Base-by-base conservation (phyloP, 305 asterid species). In the Fraxinus greggii region DNA sequence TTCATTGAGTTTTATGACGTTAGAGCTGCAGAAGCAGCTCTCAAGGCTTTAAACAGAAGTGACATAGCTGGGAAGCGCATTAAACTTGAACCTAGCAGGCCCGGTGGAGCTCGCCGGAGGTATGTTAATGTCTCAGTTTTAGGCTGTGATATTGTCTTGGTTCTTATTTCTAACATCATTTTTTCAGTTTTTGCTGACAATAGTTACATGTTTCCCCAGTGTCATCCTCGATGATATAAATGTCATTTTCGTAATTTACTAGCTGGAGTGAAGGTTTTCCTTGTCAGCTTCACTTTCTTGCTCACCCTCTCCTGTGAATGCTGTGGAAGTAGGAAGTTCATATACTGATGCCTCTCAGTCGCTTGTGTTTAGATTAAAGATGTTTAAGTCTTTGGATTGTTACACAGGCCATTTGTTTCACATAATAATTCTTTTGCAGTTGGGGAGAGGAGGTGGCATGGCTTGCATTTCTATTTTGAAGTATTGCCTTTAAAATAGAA, bases 31-130 rank as follows among this genome's bases (percentile, higher is more conserved):
- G 95, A 92, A 48, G 92, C 90, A 70, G 95, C 95, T 48, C 91
- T 92, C n/a, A 92, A 88, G 87, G 90, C 94, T 36, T 85, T 92
- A 83, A 92, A 90, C 81, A 88, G 92, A 80, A 85, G 94, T 45
- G 94, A 92, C 85, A 92, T 92, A 77, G 93, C 92, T 84, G 95
- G 94, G 59, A 90, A 92, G 85, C 91, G 94, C 82, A 90, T 92
- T 85, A 92, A 90, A 85, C 92, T 92, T 80, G 96, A 92, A 83
- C 96, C 89, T 72, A 92, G 96, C 88, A 87, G 96, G 38, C 96
- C 94, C 19, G 96, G 96, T 78, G 94, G 94, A 78, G 89, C 92
- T 72, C 95, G 95, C 48, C 86, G 93, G 80, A 90, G 88, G 93
- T 90, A 86, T 21, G 83, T 33, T 35, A 59, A 24, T 48, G 13